Evolutionary conservation across 2,329 filamentous ascomycete species (phyloP).

Genomic region (Zymoseptoria brevis): DNA sequence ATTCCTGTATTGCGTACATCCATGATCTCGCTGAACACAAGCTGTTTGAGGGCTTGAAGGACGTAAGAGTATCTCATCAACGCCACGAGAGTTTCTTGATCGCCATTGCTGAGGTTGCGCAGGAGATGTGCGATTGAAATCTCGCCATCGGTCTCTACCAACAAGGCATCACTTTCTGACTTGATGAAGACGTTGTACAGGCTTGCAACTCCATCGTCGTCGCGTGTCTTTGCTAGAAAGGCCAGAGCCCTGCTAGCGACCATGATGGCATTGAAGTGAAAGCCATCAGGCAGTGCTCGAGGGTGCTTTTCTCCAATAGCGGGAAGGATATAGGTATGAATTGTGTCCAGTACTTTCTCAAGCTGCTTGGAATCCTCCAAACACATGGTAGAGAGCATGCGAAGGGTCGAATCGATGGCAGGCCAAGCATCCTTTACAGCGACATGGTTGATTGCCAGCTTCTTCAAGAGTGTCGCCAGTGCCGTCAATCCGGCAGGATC

Average conservation of each 20-base stretch:
- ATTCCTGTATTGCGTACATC: constrained; percentile 76
- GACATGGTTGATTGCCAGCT: constrained; percentile 9
- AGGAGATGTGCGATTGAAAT: constrained; percentile 2
- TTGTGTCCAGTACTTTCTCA: constrained; percentile 15
- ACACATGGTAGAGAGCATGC: constrained; percentile 5
- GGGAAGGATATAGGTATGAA: constrained; percentile 20
- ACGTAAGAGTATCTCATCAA: constrained; percentile 59
- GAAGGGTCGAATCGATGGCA: constrained; percentile 17
- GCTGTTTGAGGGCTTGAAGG: constrained; percentile 58
- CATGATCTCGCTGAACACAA: constrained; percentile 81
- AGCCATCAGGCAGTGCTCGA: constrained; percentile 20
- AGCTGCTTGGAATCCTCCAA: constrained; percentile 4
- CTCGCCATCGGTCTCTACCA: constrained; percentile 6
- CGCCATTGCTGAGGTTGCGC: constrained; percentile 9
- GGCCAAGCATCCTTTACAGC: constrained; percentile 17
- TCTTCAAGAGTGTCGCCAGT: constrained; percentile 7
- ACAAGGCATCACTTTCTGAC: constrained; percentile 16
- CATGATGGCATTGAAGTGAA: constrained; percentile 18
- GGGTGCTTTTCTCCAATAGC: constrained; percentile 25
- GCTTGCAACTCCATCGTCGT: constrained; percentile 2
- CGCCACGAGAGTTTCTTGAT: constrained; percentile 28
- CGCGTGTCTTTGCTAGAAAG: constrained; percentile 1
- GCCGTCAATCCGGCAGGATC: neutral
- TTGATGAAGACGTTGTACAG: constrained; percentile 20
- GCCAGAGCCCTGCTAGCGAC: constrained; percentile 1